Evolutionary conservation across 2,329 filamentous ascomycete genomes (phyloP), one percentile per base, ranked within the genome.

Genomic region (Beauveria scarabaeidicola): DNA sequence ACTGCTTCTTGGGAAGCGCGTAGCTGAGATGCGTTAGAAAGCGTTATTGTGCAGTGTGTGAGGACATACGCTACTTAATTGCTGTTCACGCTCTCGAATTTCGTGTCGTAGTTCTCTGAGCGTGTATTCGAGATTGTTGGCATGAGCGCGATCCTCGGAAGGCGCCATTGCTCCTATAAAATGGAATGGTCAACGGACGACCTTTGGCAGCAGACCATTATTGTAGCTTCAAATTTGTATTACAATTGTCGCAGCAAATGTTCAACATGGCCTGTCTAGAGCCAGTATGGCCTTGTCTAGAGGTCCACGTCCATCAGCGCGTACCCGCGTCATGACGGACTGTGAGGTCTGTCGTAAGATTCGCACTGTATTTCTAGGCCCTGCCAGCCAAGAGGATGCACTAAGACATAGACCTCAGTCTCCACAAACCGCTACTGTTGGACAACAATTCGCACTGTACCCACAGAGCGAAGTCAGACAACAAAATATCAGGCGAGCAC

Each of bases 41-140:
- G 17, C 4, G n/a, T 36, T 2, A 23, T 36, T 32, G 17, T 15
- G 17, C 9, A 11, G 40, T 4, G 8, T 10, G 8, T 38, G 5
- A 6, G 36, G 25, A 51, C 64, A 51, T 65, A 82, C 81, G 69
- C 75, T 75, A 60, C 74, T 70, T 19, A 86, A 70, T 56, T 77
- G 73, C 56, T 71, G 69, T 66, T 84, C 79, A 62, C 83, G 78
- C 66, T 85, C 78, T 59, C 75, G 74, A 32, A 86, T 77, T 65
- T 77, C 77, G 17, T 72, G 74, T 68, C 88, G 84, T 1, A 93
- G 81, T 68, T 88, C 85, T 63, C 78, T 80, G 48, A 92, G 68
- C 2, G 89, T 90, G 58, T 82, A 80, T 60, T 90, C 82, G 48
- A 93, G 75, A 66, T 80, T 83, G 46, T 77, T 62, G n/a, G 68